phyloP scores from a whole-genome alignment of 2,329 filamentous ascomycete species.

The Phyllosticta paracitricarpa region DNA sequence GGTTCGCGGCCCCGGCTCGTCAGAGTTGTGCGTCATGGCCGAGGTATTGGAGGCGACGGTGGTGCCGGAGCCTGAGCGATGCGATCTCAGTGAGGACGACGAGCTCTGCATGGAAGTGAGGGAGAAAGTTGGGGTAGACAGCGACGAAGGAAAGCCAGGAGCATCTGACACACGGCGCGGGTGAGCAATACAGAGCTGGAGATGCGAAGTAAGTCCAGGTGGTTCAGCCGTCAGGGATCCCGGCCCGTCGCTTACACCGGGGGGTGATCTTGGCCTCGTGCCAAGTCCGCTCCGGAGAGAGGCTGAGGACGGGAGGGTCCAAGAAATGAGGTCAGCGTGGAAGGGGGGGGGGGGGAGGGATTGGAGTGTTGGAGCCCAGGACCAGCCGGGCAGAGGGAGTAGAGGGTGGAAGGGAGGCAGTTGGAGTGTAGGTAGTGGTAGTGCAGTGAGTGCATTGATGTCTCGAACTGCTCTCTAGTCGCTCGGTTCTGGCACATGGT shows the following conservation, averaged over 20 bases:
- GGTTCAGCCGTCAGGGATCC: conserved; percentile 7
- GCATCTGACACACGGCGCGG: conserved; percentile 1
- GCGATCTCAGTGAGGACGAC: conserved; percentile 12
- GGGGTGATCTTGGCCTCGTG: background rate
- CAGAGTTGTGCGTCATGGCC: conserved; percentile 48
- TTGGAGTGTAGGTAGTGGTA: no score
- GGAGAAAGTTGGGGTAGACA: background rate
- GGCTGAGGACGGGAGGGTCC: background rate
- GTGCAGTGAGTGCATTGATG: no score
- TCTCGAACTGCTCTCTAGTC: no score
- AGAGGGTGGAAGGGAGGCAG: background rate
- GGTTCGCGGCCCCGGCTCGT: conserved; percentile 48
- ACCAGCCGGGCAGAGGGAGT: background rate
- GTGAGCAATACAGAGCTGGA: background rate
- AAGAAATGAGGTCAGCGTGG: background rate
- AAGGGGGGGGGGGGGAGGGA: no score
- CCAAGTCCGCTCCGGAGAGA: background rate
- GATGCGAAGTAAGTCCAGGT: background rate
- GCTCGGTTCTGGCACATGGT: no score
- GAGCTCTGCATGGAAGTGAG: conserved; percentile 11
- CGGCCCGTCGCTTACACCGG: conserved; percentile 5
- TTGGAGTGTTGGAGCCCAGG: no score
- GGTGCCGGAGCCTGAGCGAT: conserved; percentile 14
- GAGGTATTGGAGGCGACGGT: conserved; percentile 21
- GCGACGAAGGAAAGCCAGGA: background rate